These are phyloP conservation scores for Alternaria sp. DNA, from an alignment of 2,329 filamentous ascomycete genomes.

Conservation along the genomic window DNA sequence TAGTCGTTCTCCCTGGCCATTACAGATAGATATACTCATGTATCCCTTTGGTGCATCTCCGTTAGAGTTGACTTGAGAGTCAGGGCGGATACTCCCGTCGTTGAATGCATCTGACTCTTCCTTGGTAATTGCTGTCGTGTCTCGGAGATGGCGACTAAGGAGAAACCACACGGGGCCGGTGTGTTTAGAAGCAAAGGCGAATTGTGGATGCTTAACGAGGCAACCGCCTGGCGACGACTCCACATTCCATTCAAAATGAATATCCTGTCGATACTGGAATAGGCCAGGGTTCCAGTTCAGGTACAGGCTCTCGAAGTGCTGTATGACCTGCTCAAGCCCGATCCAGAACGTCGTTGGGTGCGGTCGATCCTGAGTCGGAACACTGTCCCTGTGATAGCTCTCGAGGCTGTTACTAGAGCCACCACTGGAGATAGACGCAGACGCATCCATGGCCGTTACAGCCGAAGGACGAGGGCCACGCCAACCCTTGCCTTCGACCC, in stretches of 20 bases:
- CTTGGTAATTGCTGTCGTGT: conserved; percentile 56
- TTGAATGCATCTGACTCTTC: conserved; percentile 44
- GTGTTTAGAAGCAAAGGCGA: conserved; percentile 60
- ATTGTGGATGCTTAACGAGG: conserved; percentile 71
- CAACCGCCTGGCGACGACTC: conserved; percentile 72
- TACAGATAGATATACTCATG: conserved; percentile 86
- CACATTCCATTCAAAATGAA: conserved; percentile 88
- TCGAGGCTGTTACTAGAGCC: conserved; percentile 28
- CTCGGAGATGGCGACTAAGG: conserved; percentile 82
- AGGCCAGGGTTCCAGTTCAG: conserved; percentile 94
- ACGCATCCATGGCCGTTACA: conserved; percentile 25
- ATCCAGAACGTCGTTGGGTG: conserved; percentile 92
- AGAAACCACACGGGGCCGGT: conserved; percentile 81
- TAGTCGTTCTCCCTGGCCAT: conserved; percentile 73
- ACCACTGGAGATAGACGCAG: conserved; percentile 27
- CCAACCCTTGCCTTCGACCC: conserved; percentile 84
- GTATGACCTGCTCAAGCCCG: conserved; percentile 82
- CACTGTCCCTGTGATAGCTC: conserved; percentile 36
- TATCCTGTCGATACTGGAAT: conserved; percentile 82
- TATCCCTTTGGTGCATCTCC: conserved; percentile 67
- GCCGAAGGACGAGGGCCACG: conserved; percentile 58
- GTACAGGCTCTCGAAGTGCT: conserved; percentile 95
- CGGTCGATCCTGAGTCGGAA: conserved; percentile 44
- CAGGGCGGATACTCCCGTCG: conserved; percentile 37
- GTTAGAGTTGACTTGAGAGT: conserved; percentile 31